Evolutionary conservation across 129 eudicot species (phyloP), one percentile per base, ranked within the genome.

Genomic region (Flaveria linearis): DNA sequence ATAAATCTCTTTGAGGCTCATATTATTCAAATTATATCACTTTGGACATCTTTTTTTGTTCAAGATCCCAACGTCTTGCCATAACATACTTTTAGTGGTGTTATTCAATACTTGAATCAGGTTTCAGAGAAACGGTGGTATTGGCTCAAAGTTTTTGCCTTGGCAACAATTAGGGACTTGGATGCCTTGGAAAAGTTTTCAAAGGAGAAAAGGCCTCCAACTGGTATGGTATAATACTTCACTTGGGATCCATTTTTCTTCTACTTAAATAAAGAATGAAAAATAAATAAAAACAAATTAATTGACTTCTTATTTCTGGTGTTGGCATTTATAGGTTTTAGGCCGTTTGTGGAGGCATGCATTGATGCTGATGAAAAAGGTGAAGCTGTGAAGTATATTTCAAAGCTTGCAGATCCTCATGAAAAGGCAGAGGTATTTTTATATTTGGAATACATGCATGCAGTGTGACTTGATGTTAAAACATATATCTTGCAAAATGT

Each of bases 111-210:
- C 82, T 76, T 84, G 58, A 76, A 81, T 79, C 87, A 94, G 99
- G 97, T 94, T 72, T 82, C 97, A n/a, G 99, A 94, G 82, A 94
- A 94, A 82, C 86, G 96, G 50, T 94, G 99, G n/a, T n/a, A n/a
- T n/a, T n/a, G n/a, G n/a, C n/a, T n/a, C n/a, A n/a, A n/a, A n/a
- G n/a, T n/a, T n/a, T n/a, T n/a, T n/a, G n/a, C n/a, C n/a, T n/a
- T n/a, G n/a, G n/a, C n/a, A n/a, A n/a, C n/a, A n/a, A n/a, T 86
- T 52, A 81, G 96, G 81, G 98, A 94, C 45, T 94, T 97, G 99
- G 97, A 94, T 72, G 97, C 96, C 70, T 85, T 94, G 36, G 99
- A 94, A 76, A 94, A 86, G 66, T 94, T 94, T 73, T 84, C 99
- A 51, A 94, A 91, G 85, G 99, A 94, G 85, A 94, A 87, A 82